Percentiles rank a stretch among this genome's conserved stretches.
phyloP scores from a whole-genome alignment of 768 basidiomycete genomes.

The Lentinus tigrinus region DNA sequence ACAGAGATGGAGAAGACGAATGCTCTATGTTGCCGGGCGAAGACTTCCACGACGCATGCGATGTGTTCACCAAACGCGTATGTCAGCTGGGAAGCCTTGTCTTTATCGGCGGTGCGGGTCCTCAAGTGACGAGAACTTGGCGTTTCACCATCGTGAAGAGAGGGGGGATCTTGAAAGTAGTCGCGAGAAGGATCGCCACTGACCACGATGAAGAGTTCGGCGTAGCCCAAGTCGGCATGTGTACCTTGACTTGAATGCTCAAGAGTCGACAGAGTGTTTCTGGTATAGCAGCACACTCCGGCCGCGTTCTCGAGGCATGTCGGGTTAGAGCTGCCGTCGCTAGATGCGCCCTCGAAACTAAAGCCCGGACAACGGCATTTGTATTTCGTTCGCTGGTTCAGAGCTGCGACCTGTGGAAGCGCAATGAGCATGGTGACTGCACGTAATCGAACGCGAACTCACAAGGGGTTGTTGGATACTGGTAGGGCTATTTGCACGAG shows the following conservation, averaged over 20 bases:
- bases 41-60: background rate
- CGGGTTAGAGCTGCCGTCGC: background rate
- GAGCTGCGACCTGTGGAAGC: background rate
- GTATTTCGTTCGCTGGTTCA: background rate
- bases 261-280: background rate
- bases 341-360: background rate
- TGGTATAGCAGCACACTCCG: background rate
- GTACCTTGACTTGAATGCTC: background rate
- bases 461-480: background rate
- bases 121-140: constrained; percentile 27
- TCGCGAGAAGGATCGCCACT: background rate
- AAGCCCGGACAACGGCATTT: constrained; percentile 7
- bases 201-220: constrained; percentile 9
- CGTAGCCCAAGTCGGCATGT: background rate
- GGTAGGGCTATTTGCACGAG: background rate
- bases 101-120: background rate
- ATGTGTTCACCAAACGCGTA: background rate
- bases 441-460: background rate
- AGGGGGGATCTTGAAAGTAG: background rate
- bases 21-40: constrained; percentile 29
- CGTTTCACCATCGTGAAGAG: background rate
- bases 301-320: background rate
- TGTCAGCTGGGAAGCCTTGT: background rate
- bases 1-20: constrained; percentile 31
- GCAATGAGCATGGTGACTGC: background rate